Base-by-base conservation (phyloP, 2,329 filamentous ascomycete species). In the Shiraia sp. region DNA sequence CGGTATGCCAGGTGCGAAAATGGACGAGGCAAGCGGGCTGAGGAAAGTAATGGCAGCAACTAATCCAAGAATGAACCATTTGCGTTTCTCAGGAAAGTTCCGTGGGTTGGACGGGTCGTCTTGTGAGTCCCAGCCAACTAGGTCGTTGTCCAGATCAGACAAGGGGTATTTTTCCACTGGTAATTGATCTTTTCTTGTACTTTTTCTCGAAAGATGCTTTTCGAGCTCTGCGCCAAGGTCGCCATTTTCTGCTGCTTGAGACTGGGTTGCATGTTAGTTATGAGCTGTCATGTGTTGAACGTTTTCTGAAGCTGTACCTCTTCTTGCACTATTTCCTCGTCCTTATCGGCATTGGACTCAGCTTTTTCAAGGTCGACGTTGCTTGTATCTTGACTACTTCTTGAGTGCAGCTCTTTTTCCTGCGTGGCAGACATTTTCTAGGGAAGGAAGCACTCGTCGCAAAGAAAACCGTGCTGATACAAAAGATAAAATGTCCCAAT, bases 101-200 rank as follows among this genome's bases (percentile, higher is more conserved):
- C 66, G 57, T 33, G 53, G 66, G 34, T 70, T 68, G 1, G 27
- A 14, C 2, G 63, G 59, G 29, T 70, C 66, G 13, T 62, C 57
- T 46, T 68, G 64, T 0, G 41, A 42, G 16, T 69, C 66, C 66
- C 66, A 70, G 13, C 66, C 66, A 5, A 70, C 60, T 0, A 70
- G 47, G 2, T 57, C 54, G n/a, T 60, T 57, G 29, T 66, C 61
- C 6, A 68, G 53, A 33, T 70, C 62, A 19, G 51, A 60, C 17
- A 66, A 29, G 1, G 63, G 66, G 32, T 65, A 66, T 4, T 51
- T 51, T 34, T 68, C 63, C 9, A 42, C 47, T 27, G 50, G 47
- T 2, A 66, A 42, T 17, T 60, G 52, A 12, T 57, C 55, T 28
- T 59, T 65, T 19, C 48, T 55, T 1, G 52, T 61, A 36, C 61